Evolutionary conservation across 2,329 filamentous ascomycete species (phyloP).

Genomic region (Colletotrichum incanum): DNA sequence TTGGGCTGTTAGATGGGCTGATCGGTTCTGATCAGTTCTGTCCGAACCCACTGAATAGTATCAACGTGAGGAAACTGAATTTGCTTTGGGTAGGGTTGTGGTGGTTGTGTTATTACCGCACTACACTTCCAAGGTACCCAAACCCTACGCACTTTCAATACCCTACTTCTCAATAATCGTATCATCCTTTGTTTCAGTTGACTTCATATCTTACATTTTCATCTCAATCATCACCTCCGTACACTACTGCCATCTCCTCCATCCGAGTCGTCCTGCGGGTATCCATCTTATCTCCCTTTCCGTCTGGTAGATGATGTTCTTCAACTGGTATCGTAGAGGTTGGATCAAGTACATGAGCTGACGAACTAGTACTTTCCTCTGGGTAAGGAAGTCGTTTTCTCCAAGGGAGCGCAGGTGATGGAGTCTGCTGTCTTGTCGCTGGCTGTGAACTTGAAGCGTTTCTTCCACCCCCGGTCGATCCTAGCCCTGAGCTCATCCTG

Average conservation of each 20-base stretch:
- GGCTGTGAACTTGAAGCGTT: background rate
- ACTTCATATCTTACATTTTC: background rate
- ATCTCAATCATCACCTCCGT: background rate
- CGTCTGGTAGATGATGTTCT: too few species aligned
- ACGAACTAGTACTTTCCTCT: background rate
- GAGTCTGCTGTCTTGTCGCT: background rate
- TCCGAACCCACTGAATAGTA: too few species aligned
- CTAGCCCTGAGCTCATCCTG: background rate
- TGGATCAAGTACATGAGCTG: background rate
- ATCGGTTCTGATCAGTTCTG: too few species aligned
- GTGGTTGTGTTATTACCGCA: too few species aligned
- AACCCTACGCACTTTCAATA: too few species aligned
- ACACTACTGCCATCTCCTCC: fast-evolving
- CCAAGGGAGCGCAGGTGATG: background rate
- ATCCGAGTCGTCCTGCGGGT: background rate
- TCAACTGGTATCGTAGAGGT: too few species aligned
- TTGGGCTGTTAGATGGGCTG: too few species aligned
- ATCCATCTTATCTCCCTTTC: too few species aligned
- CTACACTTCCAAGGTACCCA: too few species aligned
- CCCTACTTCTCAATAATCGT: background rate
- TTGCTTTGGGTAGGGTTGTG: too few species aligned
- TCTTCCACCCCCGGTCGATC: background rate
- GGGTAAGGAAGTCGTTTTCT: too few species aligned
- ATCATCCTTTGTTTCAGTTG: background rate
- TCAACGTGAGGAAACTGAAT: too few species aligned